A percentile compares a stretch with the other conserved stretches of the same genome.
Evolutionary conservation across 176 grass and related monocot genomes (phyloP).

Genomic region (Lolium perenne): DNA sequence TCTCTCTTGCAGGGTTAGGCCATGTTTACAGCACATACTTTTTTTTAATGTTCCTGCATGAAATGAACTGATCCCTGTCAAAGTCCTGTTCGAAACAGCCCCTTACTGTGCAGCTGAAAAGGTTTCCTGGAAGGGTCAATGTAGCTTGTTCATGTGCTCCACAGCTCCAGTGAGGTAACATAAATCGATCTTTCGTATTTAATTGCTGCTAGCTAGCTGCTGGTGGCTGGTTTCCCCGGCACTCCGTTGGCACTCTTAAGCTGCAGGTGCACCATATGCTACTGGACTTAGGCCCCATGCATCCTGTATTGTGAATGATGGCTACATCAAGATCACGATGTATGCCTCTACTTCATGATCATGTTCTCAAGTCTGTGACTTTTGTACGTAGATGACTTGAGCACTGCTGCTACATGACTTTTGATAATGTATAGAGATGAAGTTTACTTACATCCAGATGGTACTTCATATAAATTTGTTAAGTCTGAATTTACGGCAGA

Average conservation of each 20-base stretch:
- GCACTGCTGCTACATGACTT: neutral
- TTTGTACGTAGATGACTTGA: neutral
- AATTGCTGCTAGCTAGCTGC: slow-evolving; percentile 33
- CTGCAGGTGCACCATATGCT: slow-evolving; percentile 24
- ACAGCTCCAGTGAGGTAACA: slow-evolving; percentile 7
- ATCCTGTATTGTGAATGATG: slow-evolving; percentile 7
- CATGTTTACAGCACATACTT: neutral
- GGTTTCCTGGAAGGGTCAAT: slow-evolving; percentile 35
- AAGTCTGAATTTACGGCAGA: neutral
- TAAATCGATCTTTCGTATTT: slow-evolving; percentile 37
- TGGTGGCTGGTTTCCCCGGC: slow-evolving; percentile 31
- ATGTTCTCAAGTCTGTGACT: slow-evolving; percentile 14
- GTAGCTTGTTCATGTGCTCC: slow-evolving; percentile 30
- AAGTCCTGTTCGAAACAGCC: neutral
- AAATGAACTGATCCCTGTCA: neutral
- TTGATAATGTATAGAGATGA: neutral
- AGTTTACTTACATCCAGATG: neutral
- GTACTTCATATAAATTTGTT: neutral
- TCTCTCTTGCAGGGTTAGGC: neutral
- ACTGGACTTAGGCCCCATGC: neutral
- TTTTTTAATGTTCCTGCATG: neutral
- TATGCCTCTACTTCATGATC: slow-evolving; percentile 19
- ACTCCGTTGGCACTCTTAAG: slow-evolving; percentile 16
- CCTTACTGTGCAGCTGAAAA: neutral
- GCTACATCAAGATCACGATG: slow-evolving; percentile 3